A percentile compares a stretch with the other conserved stretches of the same genome.
phyloP scores from a whole-genome alignment of 139 green algal genomes.

The Tetradesmus obliquus region DNA sequence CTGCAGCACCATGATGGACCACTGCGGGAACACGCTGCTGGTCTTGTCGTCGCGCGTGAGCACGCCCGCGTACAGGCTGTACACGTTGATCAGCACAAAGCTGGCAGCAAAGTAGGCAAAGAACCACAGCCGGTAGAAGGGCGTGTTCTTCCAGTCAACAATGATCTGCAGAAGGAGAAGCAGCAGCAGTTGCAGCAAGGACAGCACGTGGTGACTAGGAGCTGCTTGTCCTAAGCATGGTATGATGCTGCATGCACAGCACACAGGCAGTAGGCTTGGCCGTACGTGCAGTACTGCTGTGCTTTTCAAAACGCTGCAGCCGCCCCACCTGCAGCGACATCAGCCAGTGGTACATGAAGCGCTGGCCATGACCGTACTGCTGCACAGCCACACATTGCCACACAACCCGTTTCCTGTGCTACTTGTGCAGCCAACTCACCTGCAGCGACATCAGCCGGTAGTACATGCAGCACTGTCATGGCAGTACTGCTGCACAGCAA shows the following conservation, averaged over 20 bases:
- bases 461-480: constrained; percentile 11
- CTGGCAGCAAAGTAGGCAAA: constrained; percentile 11
- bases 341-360: constrained; percentile 23
- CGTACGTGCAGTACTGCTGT: not conserved
- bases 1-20: constrained; percentile 37
- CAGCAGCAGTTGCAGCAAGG: no score
- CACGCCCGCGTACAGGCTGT: not conserved
- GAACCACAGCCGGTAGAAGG: constrained; percentile 33
- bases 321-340: constrained; percentile 5
- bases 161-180: not conserved
- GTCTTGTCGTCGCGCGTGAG: constrained; percentile 22
- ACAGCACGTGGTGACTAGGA: no score
- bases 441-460: constrained; percentile 13
- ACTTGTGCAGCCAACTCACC: not conserved
- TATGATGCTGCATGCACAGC: no score
- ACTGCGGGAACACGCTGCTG: constrained; percentile 16
- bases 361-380: not conserved
- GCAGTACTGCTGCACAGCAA: not conserved
- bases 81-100: constrained; percentile 12
- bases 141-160: constrained; percentile 31
- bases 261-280: no score
- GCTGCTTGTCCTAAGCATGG: no score
- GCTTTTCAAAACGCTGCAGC: not conserved
- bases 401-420: not conserved
- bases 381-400: not conserved